Evolutionary conservation across 2,329 filamentous ascomycete species (phyloP).

Genomic region (Nothopassalora personata): DNA sequence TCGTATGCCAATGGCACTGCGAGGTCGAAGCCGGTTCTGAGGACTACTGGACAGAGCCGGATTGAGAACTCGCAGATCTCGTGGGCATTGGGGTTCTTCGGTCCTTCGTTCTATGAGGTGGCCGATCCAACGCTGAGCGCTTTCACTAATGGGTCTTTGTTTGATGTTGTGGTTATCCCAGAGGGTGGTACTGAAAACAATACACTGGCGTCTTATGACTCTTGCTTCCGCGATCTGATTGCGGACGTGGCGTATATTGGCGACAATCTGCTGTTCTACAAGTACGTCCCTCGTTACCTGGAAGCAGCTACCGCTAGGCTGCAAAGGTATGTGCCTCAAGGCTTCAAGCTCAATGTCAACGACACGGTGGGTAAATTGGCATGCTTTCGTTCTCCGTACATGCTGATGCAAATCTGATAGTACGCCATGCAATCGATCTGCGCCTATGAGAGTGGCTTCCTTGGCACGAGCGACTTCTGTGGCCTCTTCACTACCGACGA

Average conservation of each 20-base stretch:
- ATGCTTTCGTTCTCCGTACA: not conserved
- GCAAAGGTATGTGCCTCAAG: constrained; percentile 42
- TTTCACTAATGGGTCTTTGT: constrained; percentile 37
- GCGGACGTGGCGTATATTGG: constrained; percentile 34
- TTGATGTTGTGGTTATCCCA: constrained; percentile 48
- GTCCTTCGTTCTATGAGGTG: constrained; percentile 40
- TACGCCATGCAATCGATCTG: constrained; percentile 48
- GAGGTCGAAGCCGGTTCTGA: constrained; percentile 46
- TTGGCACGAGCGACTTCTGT: constrained; percentile 50
- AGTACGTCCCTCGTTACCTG: constrained; percentile 46
- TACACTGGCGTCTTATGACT: constrained; percentile 49
- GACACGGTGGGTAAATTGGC: constrained; percentile 21
- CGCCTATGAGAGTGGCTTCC: constrained; percentile 49
- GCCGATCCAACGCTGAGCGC: constrained; percentile 38
- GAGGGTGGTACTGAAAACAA: constrained; percentile 46
- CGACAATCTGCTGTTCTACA: constrained; percentile 38
- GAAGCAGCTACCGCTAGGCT: constrained; percentile 43
- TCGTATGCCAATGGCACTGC: constrained; percentile 46
- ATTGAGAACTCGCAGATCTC: constrained; percentile 52
- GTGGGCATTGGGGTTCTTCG: constrained; percentile 51
- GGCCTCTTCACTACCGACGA: constrained; percentile 50
- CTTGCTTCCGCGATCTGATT: constrained; percentile 42
- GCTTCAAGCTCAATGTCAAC: constrained; percentile 46
- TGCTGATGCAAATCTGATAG: not conserved
- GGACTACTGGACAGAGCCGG: constrained; percentile 51